Base-by-base conservation (phyloP, 2,329 filamentous ascomycete species). In the Fusarium sp. region DNA sequence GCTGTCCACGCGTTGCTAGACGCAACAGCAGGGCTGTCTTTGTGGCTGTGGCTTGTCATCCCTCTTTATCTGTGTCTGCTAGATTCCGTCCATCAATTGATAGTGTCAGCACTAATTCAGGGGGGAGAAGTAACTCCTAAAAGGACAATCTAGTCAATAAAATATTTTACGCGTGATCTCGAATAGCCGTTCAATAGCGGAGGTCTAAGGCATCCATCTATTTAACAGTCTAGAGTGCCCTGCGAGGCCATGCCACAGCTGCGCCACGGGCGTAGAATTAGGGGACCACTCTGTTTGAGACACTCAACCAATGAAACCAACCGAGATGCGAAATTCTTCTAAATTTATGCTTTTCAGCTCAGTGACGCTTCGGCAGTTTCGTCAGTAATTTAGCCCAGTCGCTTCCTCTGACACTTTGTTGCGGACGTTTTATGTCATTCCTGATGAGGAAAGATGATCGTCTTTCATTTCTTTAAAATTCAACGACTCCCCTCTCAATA, bases 1-100 rank as follows among this genome's bases (percentile, higher is more conserved):
- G 60, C 30, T 61, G 67, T 65, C 55, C 60, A 66, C 70, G 70
- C 67, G 70, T 72, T 72, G 70, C 70, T 67, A 65, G 69, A 62
- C 45, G 59, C 65, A 71, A 63, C 65, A 66, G 34, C 59, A 64
- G 52, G 62, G 62, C 60, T 51, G 43, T 56, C 54, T 60, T 12
- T 40, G 30, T 71, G 64, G 69, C 68, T 45, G 62, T 64, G 61
- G 49, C 61, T 64, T 47, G 20, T 41, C 15, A 20, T 58, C 32
- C 34, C n/a, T n/a, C 58, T 38, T 29, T 40, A 27, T n/a, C n/a
- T 45, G 38, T 43, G 18, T 47, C 32, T 29, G 34, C n/a, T 38
- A 38, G n/a, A 48, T 43, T 40, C 24, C 13, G 16, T 49, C 34
- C 18, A 18, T 40, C 22, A 15, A 30, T 20, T n/a, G 18, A 41